These are phyloP conservation scores for Cocos nucifera DNA, from an alignment of 176 grass and related monocot genomes.

Conservation along the genomic window DNA sequence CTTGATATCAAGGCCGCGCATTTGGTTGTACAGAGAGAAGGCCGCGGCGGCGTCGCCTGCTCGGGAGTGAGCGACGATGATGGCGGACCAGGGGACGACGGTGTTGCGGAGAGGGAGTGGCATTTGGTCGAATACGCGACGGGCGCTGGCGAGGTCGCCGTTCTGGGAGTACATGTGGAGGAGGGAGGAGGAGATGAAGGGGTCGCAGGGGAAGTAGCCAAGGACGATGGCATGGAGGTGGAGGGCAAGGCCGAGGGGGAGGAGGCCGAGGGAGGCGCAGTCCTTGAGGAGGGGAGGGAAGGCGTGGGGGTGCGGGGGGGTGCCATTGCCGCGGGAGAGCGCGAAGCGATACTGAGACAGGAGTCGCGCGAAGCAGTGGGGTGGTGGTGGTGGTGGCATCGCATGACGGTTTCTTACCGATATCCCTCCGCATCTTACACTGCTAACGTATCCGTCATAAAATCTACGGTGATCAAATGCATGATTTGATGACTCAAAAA, in stretches of 20 bases:
- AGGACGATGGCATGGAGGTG: slow-evolving; percentile 15
- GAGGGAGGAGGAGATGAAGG: slow-evolving; percentile 16
- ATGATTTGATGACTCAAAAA: too few species aligned
- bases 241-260: slow-evolving; percentile 2
- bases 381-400: too few species aligned
- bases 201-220: slow-evolving; percentile 2
- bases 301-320: background rate
- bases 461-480: too few species aligned
- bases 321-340: background rate
- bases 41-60: background rate
- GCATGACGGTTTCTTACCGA: too few species aligned
- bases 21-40: slow-evolving; percentile 5
- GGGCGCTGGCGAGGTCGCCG: slow-evolving; percentile 2
- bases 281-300: slow-evolving; percentile 9
- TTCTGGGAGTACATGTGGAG: slow-evolving; percentile 15
- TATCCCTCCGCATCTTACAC: too few species aligned
- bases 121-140: slow-evolving; percentile 14
- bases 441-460: too few species aligned
- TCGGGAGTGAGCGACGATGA: slow-evolving; percentile 12
- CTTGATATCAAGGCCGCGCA: slow-evolving; percentile 5
- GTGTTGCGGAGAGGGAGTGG: background rate
- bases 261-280: slow-evolving; percentile 1
- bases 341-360: too few species aligned
- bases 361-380: too few species aligned
- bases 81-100: slow-evolving; percentile 21